Evolutionary conservation across 176 grass and related monocot genomes (phyloP).

Genomic region (Carex myosuroides): DNA sequence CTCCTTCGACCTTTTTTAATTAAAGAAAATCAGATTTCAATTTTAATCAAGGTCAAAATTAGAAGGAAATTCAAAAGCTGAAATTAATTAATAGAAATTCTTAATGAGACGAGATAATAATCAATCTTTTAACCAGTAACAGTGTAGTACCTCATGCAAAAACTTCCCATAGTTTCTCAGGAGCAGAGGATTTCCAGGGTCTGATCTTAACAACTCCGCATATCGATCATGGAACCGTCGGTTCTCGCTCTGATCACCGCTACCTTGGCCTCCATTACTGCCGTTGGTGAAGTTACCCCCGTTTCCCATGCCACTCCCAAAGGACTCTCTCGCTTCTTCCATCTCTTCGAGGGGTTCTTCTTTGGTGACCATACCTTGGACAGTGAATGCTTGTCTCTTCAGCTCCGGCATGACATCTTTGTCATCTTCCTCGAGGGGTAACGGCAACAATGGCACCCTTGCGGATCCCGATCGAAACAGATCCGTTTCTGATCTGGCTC

Average conservation of each 20-base stretch:
- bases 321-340: slow-evolving; percentile 14
- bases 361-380: slow-evolving; percentile 13
- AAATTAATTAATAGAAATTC: neutral
- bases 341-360: neutral
- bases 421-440: neutral
- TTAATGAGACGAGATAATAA: neutral
- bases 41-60: neutral
- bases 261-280: slow-evolving; percentile 7
- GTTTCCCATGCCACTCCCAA: slow-evolving; percentile 36
- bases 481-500: slow-evolving; percentile 51
- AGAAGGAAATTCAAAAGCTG: neutral
- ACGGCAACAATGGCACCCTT: neutral
- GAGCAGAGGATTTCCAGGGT: slow-evolving; percentile 65
- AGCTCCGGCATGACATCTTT: neutral
- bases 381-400: neutral
- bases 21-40: neutral
- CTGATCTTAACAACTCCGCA: slow-evolving; percentile 43
- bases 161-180: slow-evolving; percentile 81
- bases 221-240: slow-evolving; percentile 58
- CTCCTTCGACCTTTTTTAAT: slow-evolving; percentile 41
- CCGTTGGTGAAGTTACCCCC: slow-evolving; percentile 15
- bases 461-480: neutral
- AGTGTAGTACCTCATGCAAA: slow-evolving; percentile 47
- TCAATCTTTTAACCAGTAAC: neutral
- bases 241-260: slow-evolving; percentile 30